These are phyloP conservation scores for Salvia miltiorrhiza DNA, from an alignment of 257 asterid species.

Conservation along the genomic window DNA sequence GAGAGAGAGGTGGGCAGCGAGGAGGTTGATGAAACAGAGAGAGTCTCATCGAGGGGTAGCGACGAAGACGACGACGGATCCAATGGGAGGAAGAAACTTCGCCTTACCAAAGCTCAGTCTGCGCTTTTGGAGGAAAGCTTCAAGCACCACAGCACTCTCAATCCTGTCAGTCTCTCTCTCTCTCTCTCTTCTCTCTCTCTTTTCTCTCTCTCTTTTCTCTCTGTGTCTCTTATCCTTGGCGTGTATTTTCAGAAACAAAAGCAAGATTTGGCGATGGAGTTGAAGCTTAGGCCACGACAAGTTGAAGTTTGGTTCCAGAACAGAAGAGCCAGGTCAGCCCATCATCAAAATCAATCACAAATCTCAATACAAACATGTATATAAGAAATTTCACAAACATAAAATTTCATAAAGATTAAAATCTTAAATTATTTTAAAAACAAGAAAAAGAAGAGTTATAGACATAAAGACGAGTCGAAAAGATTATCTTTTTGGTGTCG, in stretches of 20 bases:
- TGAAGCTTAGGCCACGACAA: constrained; percentile 81
- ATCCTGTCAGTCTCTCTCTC: constrained; percentile 34
- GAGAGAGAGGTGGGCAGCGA: constrained; percentile 41
- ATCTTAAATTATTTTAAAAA: neutral
- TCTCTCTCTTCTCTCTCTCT: neutral
- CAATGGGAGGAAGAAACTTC: constrained; percentile 40
- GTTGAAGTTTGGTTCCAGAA: constrained; percentile 98
- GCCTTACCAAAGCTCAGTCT: constrained; percentile 45
- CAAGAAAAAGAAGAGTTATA: neutral
- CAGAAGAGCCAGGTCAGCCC: constrained; percentile 78
- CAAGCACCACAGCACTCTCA: constrained; percentile 53
- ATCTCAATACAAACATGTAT: neutral
- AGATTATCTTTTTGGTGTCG: too few species aligned
- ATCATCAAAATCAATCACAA: neutral
- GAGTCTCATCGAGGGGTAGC: constrained; percentile 42
- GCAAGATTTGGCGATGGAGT: constrained; percentile 59
- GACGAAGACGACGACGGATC: constrained; percentile 40
- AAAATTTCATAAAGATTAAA: neutral
- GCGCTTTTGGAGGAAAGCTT: constrained; percentile 54
- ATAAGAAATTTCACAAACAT: neutral
- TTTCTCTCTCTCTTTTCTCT: neutral
- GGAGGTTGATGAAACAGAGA: constrained; percentile 59
- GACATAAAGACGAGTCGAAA: neutral
- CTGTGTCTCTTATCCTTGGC: neutral
- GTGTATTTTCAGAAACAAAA: constrained; percentile 56